phyloP scores from a whole-genome alignment of 2,329 filamentous ascomycete species.

The Leptographium galeiforme region DNA sequence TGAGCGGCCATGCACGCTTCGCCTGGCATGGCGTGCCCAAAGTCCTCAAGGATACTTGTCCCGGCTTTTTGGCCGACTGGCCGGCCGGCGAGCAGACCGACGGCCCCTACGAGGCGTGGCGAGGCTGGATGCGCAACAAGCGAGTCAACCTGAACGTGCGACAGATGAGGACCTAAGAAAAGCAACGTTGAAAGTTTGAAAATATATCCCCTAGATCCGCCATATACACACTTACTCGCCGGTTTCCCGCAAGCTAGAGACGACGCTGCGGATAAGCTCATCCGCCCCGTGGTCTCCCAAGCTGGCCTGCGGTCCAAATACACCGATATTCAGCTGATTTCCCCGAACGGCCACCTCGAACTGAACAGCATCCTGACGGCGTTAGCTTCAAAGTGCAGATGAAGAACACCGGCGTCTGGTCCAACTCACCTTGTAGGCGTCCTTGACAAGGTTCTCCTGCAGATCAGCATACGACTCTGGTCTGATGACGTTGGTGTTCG shows the following conservation, averaged over 20 bases:
- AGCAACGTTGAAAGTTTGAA: background rate
- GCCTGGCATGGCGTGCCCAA: constrained; percentile 95
- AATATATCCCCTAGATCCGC: background rate
- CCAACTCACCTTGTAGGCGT: constrained; percentile 21
- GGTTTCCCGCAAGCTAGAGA: background rate
- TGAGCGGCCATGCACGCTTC: constrained; percentile 69
- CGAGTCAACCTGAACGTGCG: constrained; percentile 85
- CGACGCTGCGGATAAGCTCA: background rate
- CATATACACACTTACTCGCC: background rate
- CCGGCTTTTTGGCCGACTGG: constrained; percentile 61
- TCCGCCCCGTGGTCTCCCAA: constrained; percentile 2
- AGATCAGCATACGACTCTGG: constrained; percentile 11
- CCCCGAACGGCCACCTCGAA: constrained; percentile 10
- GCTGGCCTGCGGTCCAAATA: constrained; percentile 9
- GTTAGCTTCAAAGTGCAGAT: background rate
- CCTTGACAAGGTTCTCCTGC: constrained; percentile 13
- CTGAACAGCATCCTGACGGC: constrained; percentile 11
- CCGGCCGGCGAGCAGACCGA: constrained; percentile 34
- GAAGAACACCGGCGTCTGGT: too few relatives aligned
- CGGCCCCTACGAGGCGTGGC: constrained; percentile 53
- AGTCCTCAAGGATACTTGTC: constrained; percentile 68
- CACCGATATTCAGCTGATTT: constrained; percentile 11
- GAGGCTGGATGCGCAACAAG: constrained; percentile 78
- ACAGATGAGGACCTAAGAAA: constrained; percentile 55
- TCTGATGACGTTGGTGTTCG: background rate